Evolutionary conservation across 75 land plant species (phyloP).

Genomic region (Selaginella tamariscina): DNA sequence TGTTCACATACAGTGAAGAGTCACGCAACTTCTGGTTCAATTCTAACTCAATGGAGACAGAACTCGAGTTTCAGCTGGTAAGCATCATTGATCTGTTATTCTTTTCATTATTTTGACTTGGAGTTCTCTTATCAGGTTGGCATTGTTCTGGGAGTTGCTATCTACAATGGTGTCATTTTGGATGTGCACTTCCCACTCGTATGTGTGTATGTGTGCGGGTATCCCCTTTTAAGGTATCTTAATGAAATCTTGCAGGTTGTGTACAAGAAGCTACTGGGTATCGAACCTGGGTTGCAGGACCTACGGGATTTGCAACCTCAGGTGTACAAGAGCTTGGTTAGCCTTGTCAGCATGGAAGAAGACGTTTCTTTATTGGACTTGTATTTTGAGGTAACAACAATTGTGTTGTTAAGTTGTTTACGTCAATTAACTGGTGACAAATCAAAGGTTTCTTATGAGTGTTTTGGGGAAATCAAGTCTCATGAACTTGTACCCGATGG

Average conservation of each 20-base stretch:
- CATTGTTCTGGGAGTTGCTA: conserved; percentile 28
- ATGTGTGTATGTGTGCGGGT: neutral
- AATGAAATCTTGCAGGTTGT: conserved; percentile 20
- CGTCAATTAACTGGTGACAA: too few species aligned
- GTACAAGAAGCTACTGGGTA: conserved; percentile 29
- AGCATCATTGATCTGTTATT: neutral
- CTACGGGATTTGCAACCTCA: conserved; percentile 26
- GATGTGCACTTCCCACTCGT: conserved; percentile 39
- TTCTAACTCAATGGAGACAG: conserved; percentile 34
- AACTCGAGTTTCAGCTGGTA: conserved; percentile 34
- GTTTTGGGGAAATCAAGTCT: conserved; percentile 31
- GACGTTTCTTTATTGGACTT: conserved; percentile 15
- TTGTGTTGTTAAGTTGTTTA: neutral
- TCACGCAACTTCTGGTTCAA: conserved; percentile 43
- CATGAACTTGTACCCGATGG: conserved; percentile 32
- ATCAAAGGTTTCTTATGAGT: conserved; percentile 32
- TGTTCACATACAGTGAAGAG: conserved; percentile 35
- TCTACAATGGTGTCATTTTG: conserved; percentile 36
- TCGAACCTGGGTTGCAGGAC: conserved; percentile 14
- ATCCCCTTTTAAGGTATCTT: neutral
- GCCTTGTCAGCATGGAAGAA: conserved; percentile 24
- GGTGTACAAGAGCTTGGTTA: conserved; percentile 21
- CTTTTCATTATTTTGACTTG: conserved; percentile 4
- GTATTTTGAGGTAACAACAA: neutral
- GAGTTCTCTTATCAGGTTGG: conserved; percentile 21